Conservation (phyloP, 805 yeast genomes). For the Kuraishia cidri region DNA sequence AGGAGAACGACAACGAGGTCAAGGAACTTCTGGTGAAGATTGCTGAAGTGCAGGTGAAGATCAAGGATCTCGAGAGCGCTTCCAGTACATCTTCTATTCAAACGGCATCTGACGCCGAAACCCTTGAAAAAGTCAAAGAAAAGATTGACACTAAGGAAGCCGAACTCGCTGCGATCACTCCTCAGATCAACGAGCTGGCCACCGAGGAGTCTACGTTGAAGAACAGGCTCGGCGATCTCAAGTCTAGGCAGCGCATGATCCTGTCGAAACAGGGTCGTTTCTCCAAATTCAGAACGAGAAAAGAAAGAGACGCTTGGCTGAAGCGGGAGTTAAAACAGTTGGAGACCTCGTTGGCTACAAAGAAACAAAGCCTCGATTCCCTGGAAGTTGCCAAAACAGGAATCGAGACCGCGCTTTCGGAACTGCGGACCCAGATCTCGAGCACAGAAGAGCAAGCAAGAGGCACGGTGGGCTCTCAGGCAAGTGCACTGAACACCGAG, state of each 20-base stretch:
- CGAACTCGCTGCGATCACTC: slow-evolving; percentile 26
- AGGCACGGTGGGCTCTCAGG: no score
- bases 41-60: slow-evolving; percentile 38
- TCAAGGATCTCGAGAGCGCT: slow-evolving; percentile 31
- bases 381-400: slow-evolving; percentile 19
- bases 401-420: slow-evolving; percentile 26
- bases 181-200: slow-evolving; percentile 29
- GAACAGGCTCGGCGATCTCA: slow-evolving; percentile 27
- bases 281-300: slow-evolving; percentile 42
- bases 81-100: slow-evolving; percentile 21
- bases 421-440: slow-evolving; percentile 15
- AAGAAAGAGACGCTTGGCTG: slow-evolving; percentile 66
- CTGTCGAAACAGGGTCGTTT: slow-evolving; percentile 67
- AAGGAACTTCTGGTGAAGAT: slow-evolving; percentile 37
- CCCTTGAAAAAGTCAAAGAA: slow-evolving; percentile 12
- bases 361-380: slow-evolving; percentile 4
- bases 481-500: background rate
- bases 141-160: slow-evolving; percentile 25
- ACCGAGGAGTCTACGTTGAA: slow-evolving; percentile 30
- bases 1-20: slow-evolving; percentile 40
- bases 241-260: slow-evolving; percentile 46
- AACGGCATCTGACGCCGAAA: slow-evolving; percentile 12
- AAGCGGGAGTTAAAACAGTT: slow-evolving; percentile 34
- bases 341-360: slow-evolving; percentile 9
- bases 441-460: background rate